Evolutionary conservation across 495 filamentous ascomycete species (phyloP), one percentile per base, ranked within the genome.

Genomic region (Hypoxylon lenormandii): DNA sequence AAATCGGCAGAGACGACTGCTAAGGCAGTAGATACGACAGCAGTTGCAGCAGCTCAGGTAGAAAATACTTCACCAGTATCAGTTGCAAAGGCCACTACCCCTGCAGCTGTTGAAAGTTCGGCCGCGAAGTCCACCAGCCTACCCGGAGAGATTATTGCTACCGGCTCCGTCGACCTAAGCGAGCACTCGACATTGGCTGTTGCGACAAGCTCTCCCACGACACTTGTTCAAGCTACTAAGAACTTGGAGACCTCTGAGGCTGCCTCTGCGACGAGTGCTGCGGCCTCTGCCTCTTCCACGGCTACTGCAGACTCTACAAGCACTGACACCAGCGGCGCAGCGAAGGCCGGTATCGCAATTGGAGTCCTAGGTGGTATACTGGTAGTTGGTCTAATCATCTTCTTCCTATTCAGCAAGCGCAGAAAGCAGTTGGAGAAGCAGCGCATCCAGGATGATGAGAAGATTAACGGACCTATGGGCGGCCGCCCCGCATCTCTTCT

Each of bases 341-440:
- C 88, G 38, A 94, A 91, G 72, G 94, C 92, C 21, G 96, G 96
- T 55, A 81, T 97, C 51, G 90, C 89, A 3, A 89, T 97, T 74
- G 94, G 93, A 66, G 85, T 92, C 43, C 68, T 93, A 2, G 85
- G 84, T 10, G 77, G 96, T 28, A 82, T 89, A 36, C 72, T 90
- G 12, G 64, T 92, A 40, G 76, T 89, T 12, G 86, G 77, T 18
- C 49, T 92, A 19, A 77, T 90, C 21, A 82, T 93, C 57, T 88
- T 87, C 75, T 84, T 91, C 66, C 81, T 87, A 63, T 88, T 92
- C 78, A 91, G 83, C 74, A 87, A 80, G 76, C 87, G 86, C 71
- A 84, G 82, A 72, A 81, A 83, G 72, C 80, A 81, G 71, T 22
- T 71, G 69, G 82, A 83, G 74, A 79, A 75, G 65, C 78, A 83